A percentile compares a stretch with the other conserved stretches of the same genome.
Conservation (phyloP, 1,284 basidiomycete genomes). For the Wallemia hederae region DNA sequence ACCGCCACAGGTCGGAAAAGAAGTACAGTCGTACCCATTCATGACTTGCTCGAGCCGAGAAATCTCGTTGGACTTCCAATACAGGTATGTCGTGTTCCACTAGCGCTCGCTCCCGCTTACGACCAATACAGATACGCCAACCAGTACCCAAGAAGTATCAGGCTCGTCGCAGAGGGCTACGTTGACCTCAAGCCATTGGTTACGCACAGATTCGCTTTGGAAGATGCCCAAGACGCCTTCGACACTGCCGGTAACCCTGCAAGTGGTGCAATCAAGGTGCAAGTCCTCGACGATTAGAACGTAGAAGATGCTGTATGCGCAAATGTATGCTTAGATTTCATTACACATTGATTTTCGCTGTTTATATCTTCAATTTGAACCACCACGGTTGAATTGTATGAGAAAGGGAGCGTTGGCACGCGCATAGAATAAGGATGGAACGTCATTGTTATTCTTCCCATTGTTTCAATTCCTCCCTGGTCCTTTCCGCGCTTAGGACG, state of each 20-base stretch:
- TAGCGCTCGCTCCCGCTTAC: no score
- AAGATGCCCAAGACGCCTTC: conserved; percentile 49
- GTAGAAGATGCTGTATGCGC: no score
- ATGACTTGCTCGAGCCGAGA: conserved; percentile 24
- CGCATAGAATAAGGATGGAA: no score
- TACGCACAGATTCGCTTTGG: conserved; percentile 49
- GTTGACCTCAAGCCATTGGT: conserved; percentile 66
- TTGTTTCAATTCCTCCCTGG: no score
- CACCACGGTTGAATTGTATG: no score
- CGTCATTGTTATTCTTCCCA: no score
- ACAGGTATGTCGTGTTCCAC: no score
- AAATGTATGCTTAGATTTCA: no score
- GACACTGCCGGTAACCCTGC: conserved; percentile 40
- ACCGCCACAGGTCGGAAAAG: conserved; percentile 22
- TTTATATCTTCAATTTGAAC: no score
- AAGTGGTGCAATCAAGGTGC: conserved; percentile 32
- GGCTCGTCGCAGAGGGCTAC: conserved; percentile 43
- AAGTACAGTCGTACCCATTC: conserved; percentile 18
- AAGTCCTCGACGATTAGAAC: background rate
- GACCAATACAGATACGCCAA: conserved; percentile 20
- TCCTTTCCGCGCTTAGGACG: no score
- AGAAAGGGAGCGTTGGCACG: no score
- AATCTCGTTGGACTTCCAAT: conserved; percentile 24
- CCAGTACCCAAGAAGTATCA: conserved; percentile 48
- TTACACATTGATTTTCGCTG: no score